phyloP scores from a whole-genome alignment of 2,329 filamentous ascomycete species.

The Alternaria sp. region DNA sequence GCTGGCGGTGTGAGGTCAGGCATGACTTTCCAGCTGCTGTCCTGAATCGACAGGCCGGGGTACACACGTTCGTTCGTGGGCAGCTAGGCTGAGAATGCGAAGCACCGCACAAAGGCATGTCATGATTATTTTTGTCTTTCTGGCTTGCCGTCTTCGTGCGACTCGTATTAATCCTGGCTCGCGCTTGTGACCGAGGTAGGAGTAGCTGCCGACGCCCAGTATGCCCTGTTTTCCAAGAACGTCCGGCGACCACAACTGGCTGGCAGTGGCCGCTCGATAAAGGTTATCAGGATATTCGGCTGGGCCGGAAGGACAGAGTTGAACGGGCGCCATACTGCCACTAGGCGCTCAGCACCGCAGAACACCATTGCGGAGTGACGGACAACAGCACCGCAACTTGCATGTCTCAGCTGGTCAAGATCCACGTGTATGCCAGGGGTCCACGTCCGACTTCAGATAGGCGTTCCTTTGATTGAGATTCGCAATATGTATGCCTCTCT shows the following conservation, averaged over 20 bases:
- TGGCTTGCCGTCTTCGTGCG: conserved; percentile 30
- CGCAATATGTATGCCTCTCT: conserved; percentile 30
- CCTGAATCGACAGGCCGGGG: conserved; percentile 18
- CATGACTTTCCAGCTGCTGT: conserved; percentile 20
- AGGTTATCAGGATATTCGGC: conserved; percentile 18
- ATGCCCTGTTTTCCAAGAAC: conserved; percentile 17
- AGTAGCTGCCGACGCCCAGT: conserved; percentile 14
- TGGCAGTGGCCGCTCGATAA: conserved; percentile 13
- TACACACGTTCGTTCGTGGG: conserved; percentile 12
- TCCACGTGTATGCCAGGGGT: conserved; percentile 43
- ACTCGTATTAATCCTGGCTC: conserved; percentile 37
- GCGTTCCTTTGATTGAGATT: conserved; percentile 35
- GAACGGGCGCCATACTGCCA: conserved; percentile 17
- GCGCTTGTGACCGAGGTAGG: conserved; percentile 22
- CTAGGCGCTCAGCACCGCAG: conserved; percentile 16
- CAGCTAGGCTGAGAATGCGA: conserved; percentile 26
- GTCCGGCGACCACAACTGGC: conserved; percentile 25
- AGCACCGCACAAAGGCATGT: conserved; percentile 22
- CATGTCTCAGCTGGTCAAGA: conserved; percentile 24
- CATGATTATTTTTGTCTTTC: conserved; percentile 42
- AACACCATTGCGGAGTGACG: conserved; percentile 24
- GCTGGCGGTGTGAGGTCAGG: conserved; percentile 37
- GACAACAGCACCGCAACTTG: conserved; percentile 11
- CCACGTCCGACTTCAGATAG: conserved; percentile 23
- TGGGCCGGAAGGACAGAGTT: conserved; percentile 23